phyloP scores from a whole-genome alignment of 2,329 filamentous ascomycete genomes.

The Canariomyces notabilis region DNA sequence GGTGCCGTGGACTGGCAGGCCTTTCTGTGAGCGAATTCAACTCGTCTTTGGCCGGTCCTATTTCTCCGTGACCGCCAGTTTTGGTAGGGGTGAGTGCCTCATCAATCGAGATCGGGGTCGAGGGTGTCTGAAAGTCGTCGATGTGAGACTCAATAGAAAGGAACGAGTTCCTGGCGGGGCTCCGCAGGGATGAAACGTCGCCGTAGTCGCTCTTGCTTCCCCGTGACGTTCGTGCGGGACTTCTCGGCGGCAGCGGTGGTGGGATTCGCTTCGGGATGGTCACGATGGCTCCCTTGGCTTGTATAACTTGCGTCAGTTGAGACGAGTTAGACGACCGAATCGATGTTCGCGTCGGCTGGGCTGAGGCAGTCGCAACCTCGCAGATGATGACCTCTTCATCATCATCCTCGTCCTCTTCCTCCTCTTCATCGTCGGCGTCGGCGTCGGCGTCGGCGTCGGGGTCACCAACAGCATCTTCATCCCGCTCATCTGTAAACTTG shows the following conservation, averaged over 20 bases:
- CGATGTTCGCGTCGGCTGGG: slow-evolving; percentile 53
- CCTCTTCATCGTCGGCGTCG: slow-evolving; percentile 40
- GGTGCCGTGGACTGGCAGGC: slow-evolving; percentile 17
- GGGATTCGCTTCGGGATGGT: slow-evolving; percentile 77
- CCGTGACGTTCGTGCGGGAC: slow-evolving; percentile 59
- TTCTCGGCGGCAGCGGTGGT: slow-evolving; percentile 72
- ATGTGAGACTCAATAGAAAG: slow-evolving; percentile 24
- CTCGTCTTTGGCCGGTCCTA: not conserved
- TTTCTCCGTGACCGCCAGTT: not conserved
- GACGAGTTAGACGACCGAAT: slow-evolving; percentile 60
- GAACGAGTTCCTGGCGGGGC: slow-evolving; percentile 49
- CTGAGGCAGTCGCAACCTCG: slow-evolving; percentile 56
- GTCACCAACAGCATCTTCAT: slow-evolving; percentile 37
- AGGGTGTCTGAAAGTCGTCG: slow-evolving; percentile 6
- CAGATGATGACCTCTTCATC: slow-evolving; percentile 65
- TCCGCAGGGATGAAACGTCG: slow-evolving; percentile 50
- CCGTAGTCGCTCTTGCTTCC: slow-evolving; percentile 54
- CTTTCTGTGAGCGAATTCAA: slow-evolving; percentile 6
- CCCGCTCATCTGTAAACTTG: slow-evolving; percentile 27
- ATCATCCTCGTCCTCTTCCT: slow-evolving; percentile 46
- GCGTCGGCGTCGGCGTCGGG: too few relatives aligned
- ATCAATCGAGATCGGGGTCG: slow-evolving; percentile 5
- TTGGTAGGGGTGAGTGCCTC: slow-evolving; percentile 7
- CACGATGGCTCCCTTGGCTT: slow-evolving; percentile 72
- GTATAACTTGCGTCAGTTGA: slow-evolving; percentile 62